Conservation (phyloP, 305 asterid genomes). For the Plantago coronopus region DNA sequence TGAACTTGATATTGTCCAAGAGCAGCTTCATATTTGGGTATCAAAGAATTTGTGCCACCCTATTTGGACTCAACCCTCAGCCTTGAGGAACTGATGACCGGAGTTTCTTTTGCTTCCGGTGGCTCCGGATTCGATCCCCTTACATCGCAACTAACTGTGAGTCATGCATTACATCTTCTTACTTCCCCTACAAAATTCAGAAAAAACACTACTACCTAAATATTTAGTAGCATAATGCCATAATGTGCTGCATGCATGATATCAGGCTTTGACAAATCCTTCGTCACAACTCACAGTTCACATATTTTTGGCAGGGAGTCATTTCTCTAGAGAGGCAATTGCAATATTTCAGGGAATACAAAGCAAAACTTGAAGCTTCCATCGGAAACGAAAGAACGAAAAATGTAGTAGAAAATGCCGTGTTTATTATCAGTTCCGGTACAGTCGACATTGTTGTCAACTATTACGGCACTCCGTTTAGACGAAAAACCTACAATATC, state of each 20-base stretch:
- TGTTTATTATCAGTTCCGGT: conserved; percentile 38
- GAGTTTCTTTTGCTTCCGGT: conserved; percentile 60
- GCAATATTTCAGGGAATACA: conserved; percentile 39
- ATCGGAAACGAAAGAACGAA: conserved; percentile 33
- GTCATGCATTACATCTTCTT: too few species aligned
- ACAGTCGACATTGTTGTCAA: conserved; percentile 41
- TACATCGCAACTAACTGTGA: conserved; percentile 24
- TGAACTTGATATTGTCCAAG: neutral
- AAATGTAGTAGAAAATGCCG: conserved; percentile 31
- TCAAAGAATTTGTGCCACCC: conserved; percentile 56
- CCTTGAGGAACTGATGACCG: conserved; percentile 42
- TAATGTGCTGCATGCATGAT: too few species aligned
- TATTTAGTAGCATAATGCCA: too few species aligned
- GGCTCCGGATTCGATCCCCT: conserved; percentile 57
- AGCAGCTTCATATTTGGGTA: conserved; percentile 34
- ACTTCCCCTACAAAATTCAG: too few species aligned
- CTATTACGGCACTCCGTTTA: conserved; percentile 28
- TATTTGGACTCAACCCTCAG: conserved; percentile 42
- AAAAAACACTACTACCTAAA: too few species aligned
- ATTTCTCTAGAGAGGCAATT: conserved; percentile 35
- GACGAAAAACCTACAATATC: conserved; percentile 27
- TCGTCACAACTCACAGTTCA: neutral
- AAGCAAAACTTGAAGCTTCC: conserved; percentile 27
- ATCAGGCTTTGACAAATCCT: too few species aligned
- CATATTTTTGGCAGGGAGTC: conserved; percentile 29